Evolutionary conservation across 2,329 filamentous ascomycete species (phyloP), one percentile per base, ranked within the genome.

Genomic region (Alternaria viburni): DNA sequence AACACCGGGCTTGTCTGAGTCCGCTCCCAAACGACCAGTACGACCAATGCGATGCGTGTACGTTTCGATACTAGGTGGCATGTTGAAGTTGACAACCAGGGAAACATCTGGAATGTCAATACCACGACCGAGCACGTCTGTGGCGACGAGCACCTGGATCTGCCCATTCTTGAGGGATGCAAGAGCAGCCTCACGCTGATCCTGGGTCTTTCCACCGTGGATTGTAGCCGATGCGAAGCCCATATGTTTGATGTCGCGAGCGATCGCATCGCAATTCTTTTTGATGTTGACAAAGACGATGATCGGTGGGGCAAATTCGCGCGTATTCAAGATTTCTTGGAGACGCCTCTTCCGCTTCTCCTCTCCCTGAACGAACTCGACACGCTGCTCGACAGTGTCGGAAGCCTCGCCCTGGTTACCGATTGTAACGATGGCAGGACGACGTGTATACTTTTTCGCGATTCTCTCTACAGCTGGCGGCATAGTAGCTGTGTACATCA

Each of bases 401-500:
- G 99, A 96, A 6, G 96, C 96, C 83, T 99, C 95, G 73, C 96
- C 96, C 1, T 90, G 89, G 74, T 96, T 97, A 67, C 96, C 96
- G 68, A 99, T 98, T 0, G 92, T 97, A 43, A 97, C 93, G 54
- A 94, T 96, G 19, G 96, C 96, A 0, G 96, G 96, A 12, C 96
- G 89, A 1, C 95, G 91, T 15, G 98, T 88, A 77, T 99, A 99
- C 78, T 97, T 97, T 73, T 94, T 91, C n/a, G 96, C 96, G 68
- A 99, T 98, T 66, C 92, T 92, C 79, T 99, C 96, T 15, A 99
- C 92, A 0, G 92, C 89, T 0, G 92, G 83, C 2, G 96, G 94
- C 96, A 99, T 99, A 26, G 96, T 99, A 57, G 96, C 96, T 69
- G 96, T 98, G 88, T 98, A 99, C 96, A 99, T 99, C 96, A 99